Percentiles rank a stretch among this genome's conserved stretches.
These are phyloP conservation scores for Phaffia australis DNA, from an alignment of 768 basidiomycete species.

Conservation along the genomic window DNA sequence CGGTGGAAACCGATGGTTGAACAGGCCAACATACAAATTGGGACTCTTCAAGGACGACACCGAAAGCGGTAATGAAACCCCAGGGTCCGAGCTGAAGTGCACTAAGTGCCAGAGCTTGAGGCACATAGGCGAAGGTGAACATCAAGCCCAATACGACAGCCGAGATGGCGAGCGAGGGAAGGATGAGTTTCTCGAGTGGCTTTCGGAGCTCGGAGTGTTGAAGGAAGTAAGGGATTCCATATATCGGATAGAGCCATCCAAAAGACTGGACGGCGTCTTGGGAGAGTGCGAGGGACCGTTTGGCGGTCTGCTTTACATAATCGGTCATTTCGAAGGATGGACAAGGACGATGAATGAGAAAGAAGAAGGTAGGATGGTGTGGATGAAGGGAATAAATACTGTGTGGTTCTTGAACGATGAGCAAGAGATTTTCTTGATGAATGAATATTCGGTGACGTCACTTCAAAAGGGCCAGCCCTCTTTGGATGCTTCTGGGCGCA, in stretches of 20 bases:
- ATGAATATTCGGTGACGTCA: too few species aligned
- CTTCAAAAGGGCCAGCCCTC: too few species aligned
- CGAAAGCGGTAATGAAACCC: constrained; percentile 19
- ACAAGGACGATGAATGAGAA: too few species aligned
- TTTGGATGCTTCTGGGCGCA: too few species aligned
- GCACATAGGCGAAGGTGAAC: constrained; percentile 15
- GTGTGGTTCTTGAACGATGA: too few species aligned
- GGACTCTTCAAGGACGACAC: constrained; percentile 12
- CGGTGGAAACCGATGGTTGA: not conserved
- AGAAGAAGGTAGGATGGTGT: too few species aligned
- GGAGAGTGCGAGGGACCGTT: too few species aligned
- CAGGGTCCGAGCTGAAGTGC: constrained; percentile 23
- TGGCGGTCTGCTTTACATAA: too few species aligned
- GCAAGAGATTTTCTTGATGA: too few species aligned
- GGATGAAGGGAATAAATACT: too few species aligned
- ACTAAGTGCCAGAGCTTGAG: constrained; percentile 14
- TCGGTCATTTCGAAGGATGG: too few species aligned
- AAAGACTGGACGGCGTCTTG: constrained; percentile 1
- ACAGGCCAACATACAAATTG: constrained; percentile 9
- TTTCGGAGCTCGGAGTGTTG: constrained; percentile 3
- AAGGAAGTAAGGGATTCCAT: constrained; percentile 17
- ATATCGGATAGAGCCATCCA: constrained; percentile 22
- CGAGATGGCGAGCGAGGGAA: constrained; percentile 16
- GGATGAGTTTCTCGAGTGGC: constrained; percentile 15
- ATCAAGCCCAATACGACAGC: constrained; percentile 9